These are phyloP conservation scores for Clonostachys rhizophaga DNA, from an alignment of 2,329 filamentous ascomycete genomes.

Conservation along the genomic window DNA sequence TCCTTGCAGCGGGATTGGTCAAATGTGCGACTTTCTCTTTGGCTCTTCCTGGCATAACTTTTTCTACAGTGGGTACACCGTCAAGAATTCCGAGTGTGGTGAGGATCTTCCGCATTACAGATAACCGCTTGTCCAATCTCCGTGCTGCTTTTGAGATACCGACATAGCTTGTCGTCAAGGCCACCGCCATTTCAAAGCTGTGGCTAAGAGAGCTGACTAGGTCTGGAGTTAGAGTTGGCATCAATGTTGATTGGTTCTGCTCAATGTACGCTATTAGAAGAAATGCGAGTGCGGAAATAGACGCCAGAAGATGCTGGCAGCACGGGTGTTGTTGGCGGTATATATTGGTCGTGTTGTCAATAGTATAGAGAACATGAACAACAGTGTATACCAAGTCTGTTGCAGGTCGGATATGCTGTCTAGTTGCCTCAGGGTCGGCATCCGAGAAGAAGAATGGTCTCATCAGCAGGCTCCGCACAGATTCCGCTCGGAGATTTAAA, in stretches of 20 bases:
- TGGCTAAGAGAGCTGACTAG: background rate
- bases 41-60: constrained; percentile 31
- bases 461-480: constrained; percentile 1
- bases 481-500: constrained; percentile 1
- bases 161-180: background rate
- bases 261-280: constrained; percentile 3
- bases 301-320: constrained; percentile 1
- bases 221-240: background rate
- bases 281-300: constrained; percentile 1
- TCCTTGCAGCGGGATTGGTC: constrained; percentile 36
- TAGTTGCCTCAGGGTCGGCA: background rate
- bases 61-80: constrained; percentile 3
- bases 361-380: background rate
- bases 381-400: background rate
- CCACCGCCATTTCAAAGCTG: constrained; percentile 1
- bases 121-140: background rate
- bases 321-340: constrained; percentile 1
- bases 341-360: constrained; percentile 1
- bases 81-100: too few species aligned
- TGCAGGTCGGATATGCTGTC: background rate
- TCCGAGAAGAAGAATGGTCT: constrained; percentile 3
- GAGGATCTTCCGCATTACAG: background rate
- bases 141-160: background rate
- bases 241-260: background rate
- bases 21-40: constrained; percentile 30